Conservation (phyloP, 2,329 filamentous ascomycete genomes). For the Xylariaceae sp. region DNA sequence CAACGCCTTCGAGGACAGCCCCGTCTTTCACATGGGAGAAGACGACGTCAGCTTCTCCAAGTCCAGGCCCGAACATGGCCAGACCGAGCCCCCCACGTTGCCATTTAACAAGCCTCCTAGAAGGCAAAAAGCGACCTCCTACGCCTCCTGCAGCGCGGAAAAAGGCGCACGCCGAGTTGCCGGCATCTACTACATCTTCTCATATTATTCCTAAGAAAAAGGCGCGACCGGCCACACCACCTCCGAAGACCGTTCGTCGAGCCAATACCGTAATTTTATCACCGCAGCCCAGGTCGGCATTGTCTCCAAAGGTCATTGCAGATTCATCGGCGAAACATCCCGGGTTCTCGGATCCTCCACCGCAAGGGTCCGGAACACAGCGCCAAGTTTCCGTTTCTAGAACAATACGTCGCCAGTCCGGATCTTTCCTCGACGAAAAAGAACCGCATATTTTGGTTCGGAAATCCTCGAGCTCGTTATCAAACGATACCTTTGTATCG, state of each 20-base stretch:
- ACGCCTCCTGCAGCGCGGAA: constrained; percentile 27
- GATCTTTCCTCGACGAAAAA: constrained; percentile 2
- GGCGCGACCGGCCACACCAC: constrained; percentile 24
- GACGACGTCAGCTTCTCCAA: constrained; percentile 17
- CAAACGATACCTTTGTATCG: constrained; percentile 44
- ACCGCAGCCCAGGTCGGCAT: constrained; percentile 27
- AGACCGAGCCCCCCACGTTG: background rate
- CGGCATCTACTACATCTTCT: constrained; percentile 4
- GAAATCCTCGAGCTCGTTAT: constrained; percentile 36
- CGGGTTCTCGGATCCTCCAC: constrained; percentile 9
- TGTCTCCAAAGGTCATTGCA: constrained; percentile 26
- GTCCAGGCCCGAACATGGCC: background rate
- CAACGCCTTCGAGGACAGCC: constrained; percentile 26
- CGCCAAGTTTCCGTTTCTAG: constrained; percentile 10
- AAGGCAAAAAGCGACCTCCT: constrained; percentile 21
- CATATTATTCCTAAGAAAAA: constrained; percentile 18
- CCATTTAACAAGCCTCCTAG: background rate
- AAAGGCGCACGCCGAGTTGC: constrained; percentile 14
- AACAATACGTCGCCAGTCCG: background rate
- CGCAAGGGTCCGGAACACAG: constrained; percentile 18
- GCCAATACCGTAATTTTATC: constrained; percentile 27
- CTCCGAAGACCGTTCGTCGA: constrained; percentile 21
- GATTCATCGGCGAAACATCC: constrained; percentile 10
- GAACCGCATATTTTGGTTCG: background rate
- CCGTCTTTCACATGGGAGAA: constrained; percentile 23